phyloP scores from a whole-genome alignment of 2,329 filamentous ascomycete species.

The Aspergillus brasiliensis region DNA sequence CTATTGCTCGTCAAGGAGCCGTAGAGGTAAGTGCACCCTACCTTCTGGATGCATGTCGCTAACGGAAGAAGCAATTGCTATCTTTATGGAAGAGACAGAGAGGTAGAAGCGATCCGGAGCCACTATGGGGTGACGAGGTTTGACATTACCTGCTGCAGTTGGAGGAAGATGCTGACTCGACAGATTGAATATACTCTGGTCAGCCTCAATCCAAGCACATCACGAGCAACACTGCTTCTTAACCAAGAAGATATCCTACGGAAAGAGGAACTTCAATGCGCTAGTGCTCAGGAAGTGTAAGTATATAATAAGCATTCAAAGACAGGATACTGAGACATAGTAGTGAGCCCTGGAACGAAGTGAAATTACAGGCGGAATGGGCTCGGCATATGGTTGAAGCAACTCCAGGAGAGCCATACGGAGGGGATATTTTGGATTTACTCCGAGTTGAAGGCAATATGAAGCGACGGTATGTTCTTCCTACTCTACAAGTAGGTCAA shows the following conservation, averaged over 20 bases:
- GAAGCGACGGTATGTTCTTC: constrained; percentile 13
- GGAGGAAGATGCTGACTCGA: neutral
- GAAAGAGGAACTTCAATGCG: neutral
- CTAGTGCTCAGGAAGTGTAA: neutral
- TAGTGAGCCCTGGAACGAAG: constrained; percentile 1
- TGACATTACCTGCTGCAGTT: neutral
- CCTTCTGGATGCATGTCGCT: neutral
- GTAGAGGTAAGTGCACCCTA: neutral
- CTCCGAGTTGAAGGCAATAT: constrained; percentile 20
- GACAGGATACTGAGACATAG: neutral
- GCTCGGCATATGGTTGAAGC: constrained; percentile 18
- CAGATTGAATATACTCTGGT: constrained; percentile 17
- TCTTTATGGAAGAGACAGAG: constrained; percentile 12
- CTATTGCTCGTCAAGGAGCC: constrained; percentile 1
- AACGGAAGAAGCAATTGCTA: constrained; percentile 13
- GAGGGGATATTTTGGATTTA: constrained; percentile 11
- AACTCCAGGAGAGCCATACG: constrained; percentile 21
- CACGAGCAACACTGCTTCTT: constrained; percentile 15
- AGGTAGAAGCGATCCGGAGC: neutral
- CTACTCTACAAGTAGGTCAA: neutral
- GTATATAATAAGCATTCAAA: neutral
- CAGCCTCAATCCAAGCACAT: constrained; percentile 1
- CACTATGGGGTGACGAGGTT: constrained; percentile 20
- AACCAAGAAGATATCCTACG: constrained; percentile 14
- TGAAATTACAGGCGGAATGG: constrained; percentile 18